Conservation (phyloP, 2,329 filamentous ascomycete genomes). For the Stemphylium beticola region DNA sequence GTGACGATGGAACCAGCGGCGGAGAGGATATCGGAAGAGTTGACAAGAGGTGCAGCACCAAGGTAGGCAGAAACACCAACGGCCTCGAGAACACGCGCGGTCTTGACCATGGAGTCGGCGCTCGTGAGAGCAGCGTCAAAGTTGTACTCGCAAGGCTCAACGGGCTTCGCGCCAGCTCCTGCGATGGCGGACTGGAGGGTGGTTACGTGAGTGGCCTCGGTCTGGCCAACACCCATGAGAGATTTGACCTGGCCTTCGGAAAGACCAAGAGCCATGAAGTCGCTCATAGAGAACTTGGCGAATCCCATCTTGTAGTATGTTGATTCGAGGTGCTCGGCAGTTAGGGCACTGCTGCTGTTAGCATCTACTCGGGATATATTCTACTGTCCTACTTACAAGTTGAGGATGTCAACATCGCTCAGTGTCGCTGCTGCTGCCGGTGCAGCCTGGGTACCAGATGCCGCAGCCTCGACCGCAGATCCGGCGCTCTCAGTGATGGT, state of each 20-base stretch:
- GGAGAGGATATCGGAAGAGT: conserved; percentile 64
- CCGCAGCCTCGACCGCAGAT: conserved; percentile 19
- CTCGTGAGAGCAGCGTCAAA: conserved; percentile 67
- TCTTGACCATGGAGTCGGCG: conserved; percentile 70
- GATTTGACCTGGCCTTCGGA: conserved; percentile 62
- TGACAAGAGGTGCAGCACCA: conserved; percentile 71
- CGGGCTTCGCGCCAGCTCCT: conserved; percentile 67
- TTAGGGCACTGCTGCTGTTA: conserved; percentile 65
- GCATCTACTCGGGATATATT: conserved; percentile 25
- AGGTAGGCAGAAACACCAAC: conserved; percentile 76
- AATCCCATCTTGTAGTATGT: conserved; percentile 76
- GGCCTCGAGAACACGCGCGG: conserved; percentile 73
- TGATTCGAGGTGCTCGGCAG: conserved; percentile 76
- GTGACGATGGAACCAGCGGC: conserved; percentile 74
- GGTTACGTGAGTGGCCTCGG: conserved; percentile 68
- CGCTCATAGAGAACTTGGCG: conserved; percentile 66
- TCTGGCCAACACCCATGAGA: conserved; percentile 66
- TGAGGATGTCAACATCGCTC: conserved; percentile 59
- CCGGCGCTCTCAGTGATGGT: conserved; percentile 22
- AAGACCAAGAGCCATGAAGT: conserved; percentile 70
- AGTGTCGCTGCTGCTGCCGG: conserved; percentile 43
- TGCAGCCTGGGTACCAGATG: conserved; percentile 25
- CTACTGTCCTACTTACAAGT: conserved; percentile 54
- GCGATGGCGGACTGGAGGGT: conserved; percentile 67
- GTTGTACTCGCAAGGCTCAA: conserved; percentile 73